Conservation (phyloP, 2,329 filamentous ascomycete species). For the Apiospora kogelbergensis region DNA sequence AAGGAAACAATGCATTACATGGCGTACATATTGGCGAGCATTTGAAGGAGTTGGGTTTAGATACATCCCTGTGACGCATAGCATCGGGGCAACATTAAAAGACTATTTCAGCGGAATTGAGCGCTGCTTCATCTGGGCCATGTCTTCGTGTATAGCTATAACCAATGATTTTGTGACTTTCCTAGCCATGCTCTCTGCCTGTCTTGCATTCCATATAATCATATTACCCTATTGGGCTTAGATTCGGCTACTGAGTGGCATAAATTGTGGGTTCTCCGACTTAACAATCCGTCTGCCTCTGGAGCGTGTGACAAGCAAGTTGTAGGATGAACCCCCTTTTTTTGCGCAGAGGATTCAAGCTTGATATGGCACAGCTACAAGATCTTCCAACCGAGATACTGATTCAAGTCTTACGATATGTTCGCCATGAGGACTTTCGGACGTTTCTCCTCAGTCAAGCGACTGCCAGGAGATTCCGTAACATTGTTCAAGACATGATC, state of each 20-base stretch:
- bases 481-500: constrained; percentile 12
- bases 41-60: constrained; percentile 1
- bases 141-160: background rate
- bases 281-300: background rate
- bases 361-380: constrained; percentile 15
- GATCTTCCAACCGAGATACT: constrained; percentile 16
- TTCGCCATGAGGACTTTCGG: constrained; percentile 14
- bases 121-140: background rate
- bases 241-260: background rate
- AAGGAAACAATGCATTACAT: background rate
- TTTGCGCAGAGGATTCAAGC: background rate
- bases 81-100: background rate
- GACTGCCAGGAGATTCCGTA: constrained; percentile 13
- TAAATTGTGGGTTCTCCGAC: background rate
- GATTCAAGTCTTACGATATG: constrained; percentile 14
- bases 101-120: background rate
- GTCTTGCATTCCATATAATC: background rate
- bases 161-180: background rate
- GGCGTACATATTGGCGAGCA: background rate
- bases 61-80: background rate
- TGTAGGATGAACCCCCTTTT: background rate
- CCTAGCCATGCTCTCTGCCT: background rate
- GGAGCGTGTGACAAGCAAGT: background rate
- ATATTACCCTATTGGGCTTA: background rate
- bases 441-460: constrained; percentile 16